phyloP scores from a whole-genome alignment of 257 asterid species.

The Scutellaria minor region DNA sequence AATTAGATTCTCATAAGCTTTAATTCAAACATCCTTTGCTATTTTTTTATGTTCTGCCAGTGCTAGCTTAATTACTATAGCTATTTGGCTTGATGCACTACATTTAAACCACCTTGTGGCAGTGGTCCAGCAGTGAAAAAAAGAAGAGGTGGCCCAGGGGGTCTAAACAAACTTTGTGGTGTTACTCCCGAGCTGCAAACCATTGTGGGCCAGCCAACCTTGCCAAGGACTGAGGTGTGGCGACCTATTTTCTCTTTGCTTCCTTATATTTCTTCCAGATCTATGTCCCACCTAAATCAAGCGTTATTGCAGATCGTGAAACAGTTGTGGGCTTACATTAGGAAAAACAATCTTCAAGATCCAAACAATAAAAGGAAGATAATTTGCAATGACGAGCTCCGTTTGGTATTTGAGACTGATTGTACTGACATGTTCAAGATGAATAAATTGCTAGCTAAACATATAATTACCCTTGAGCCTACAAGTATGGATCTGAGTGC shows the following conservation, averaged over 20 bases:
- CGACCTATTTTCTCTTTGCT: constrained; percentile 5
- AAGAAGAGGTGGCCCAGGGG: constrained; percentile 92
- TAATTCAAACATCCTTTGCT: constrained; percentile 4
- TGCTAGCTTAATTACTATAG: not conserved
- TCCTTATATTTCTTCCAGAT: constrained; percentile 10
- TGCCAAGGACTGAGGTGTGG: constrained; percentile 93
- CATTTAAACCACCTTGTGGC: constrained; percentile 27
- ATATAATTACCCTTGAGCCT: constrained; percentile 67
- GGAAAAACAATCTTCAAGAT: constrained; percentile 74
- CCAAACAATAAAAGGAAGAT: constrained; percentile 72
- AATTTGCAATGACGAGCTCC: constrained; percentile 65
- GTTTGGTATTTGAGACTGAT: constrained; percentile 68
- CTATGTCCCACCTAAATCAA: constrained; percentile 24
- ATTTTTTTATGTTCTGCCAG: constrained; percentile 1
- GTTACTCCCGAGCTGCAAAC: constrained; percentile 89
- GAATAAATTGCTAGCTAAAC: constrained; percentile 81
- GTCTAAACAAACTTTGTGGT: constrained; percentile 83
- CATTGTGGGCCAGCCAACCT: constrained; percentile 81
- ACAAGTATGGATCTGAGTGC: constrained; percentile 47
- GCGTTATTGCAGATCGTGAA: constrained; percentile 60
- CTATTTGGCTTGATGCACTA: constrained; percentile 7
- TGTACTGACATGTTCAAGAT: constrained; percentile 83
- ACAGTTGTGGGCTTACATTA: constrained; percentile 73
- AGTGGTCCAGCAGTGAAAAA: constrained; percentile 68
- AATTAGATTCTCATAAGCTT: not conserved